These are phyloP conservation scores for Tetrapisispora phaffii DNA, from an alignment of 805 yeast species.

Conservation along the genomic window DNA sequence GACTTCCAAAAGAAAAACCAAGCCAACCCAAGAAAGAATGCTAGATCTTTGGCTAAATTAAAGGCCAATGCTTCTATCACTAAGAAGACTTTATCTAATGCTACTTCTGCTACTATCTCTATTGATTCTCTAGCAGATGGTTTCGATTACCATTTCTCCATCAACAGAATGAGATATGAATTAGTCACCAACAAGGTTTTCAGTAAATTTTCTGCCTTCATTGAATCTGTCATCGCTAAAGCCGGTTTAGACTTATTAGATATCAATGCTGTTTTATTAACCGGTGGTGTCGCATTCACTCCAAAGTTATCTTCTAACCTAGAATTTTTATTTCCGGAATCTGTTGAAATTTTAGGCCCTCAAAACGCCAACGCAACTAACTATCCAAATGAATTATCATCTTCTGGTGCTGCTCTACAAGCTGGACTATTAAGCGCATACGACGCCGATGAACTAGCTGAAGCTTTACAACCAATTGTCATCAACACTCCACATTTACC, in stretches of 20 bases:
- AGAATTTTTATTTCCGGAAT: slow-evolving; percentile 68
- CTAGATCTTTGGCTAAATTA: slow-evolving; percentile 83
- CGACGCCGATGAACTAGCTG: slow-evolving; percentile 71
- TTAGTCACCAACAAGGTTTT: slow-evolving; percentile 72
- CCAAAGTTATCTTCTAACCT: slow-evolving; percentile 82
- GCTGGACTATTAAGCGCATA: slow-evolving; percentile 77
- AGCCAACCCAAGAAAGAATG: slow-evolving; percentile 68
- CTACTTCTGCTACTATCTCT: slow-evolving; percentile 79
- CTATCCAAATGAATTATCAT: slow-evolving; percentile 80
- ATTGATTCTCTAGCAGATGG: slow-evolving; percentile 94
- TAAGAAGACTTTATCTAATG: slow-evolving; percentile 86
- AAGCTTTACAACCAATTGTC: slow-evolving; percentile 69
- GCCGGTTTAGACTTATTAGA: slow-evolving; percentile 80
- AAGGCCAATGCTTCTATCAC: slow-evolving; percentile 71
- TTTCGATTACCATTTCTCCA: slow-evolving; percentile 80
- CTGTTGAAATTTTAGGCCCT: slow-evolving; percentile 61
- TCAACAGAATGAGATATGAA: slow-evolving; percentile 92
- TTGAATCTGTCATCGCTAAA: slow-evolving; percentile 62
- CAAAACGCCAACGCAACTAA: slow-evolving; percentile 63
- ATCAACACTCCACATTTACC: slow-evolving; percentile 79
- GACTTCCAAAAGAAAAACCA: slow-evolving; percentile 87
- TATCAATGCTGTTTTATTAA: slow-evolving; percentile 81
- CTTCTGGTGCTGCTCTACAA: slow-evolving; percentile 95
- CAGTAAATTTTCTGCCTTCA: slow-evolving; percentile 64
- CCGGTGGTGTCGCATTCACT: slow-evolving; percentile 87